Base-by-base conservation (phyloP, 2,329 filamentous ascomycete genomes). In the Talaromyces sp. region DNA sequence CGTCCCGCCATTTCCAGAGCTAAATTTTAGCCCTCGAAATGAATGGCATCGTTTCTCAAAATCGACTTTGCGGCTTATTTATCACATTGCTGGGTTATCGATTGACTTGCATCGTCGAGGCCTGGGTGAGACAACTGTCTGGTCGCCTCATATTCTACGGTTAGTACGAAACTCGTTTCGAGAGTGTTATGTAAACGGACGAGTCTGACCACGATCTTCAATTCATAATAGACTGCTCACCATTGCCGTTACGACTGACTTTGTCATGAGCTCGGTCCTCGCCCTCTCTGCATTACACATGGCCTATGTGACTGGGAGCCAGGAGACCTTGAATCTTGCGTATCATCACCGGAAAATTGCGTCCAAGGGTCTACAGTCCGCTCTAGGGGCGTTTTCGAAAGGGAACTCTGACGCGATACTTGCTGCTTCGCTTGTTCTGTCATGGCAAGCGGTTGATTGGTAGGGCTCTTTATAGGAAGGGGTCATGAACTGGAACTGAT, bases 391-490 rank as follows among this genome's bases (percentile, higher is more conserved):
- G 22, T 97, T 98, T 78, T 96, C 91, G 2, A 88, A 88, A 71
- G 88, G 90, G 61, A 96, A 93, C 67, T 94, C 92, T 1, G 94
- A 99, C 79, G 93, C 93, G 51, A 89, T 97, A 68, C 85, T 99
- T 63, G 94, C 93, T 29, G 92, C 93, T 36, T 97, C 94, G 29
- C 88, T 97, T 53, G 86, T 98, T 58, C 85, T 99, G 59, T 96
- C 93, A 43, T 98, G 95, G 93, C 94, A 98, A 81, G 91, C 92
- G 64, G 95, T 90, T 67, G 94, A 98, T 81, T 98, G 93, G 94
- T 96, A 85, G 83, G 83, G 89, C 81, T 64, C 1, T 43, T 5
- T 7, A 11, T 29, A 59, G 7, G 10, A 8, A 6, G 11, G 2
- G 17, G 19, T 13, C 15, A 31, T n/a, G 11, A 25, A 31, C 2